Base-by-base conservation (phyloP, 495 filamentous ascomycete species). In the Annulohypoxylon stygium region DNA sequence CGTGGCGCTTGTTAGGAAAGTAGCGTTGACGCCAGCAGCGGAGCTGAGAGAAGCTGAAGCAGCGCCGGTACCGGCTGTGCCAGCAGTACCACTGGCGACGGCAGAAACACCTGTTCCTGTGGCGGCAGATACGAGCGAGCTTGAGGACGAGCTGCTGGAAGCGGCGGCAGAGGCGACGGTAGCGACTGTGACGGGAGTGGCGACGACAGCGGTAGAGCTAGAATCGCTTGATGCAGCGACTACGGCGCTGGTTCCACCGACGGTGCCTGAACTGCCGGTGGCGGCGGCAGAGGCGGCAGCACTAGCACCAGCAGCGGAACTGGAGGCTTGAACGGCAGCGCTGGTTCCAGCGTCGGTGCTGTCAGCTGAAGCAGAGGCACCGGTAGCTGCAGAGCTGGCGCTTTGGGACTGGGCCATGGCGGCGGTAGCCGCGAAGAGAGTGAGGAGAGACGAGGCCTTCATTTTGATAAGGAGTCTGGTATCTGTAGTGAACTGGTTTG, bases 341-440 rank as follows among this genome's bases (percentile, higher is more conserved):
- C 51, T 68, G 34, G 37, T 30, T 36, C 57, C 51, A 48, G 25
- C n/a, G 16, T 14, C 34, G 20, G 26, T 67, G 45, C 59, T 60
- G 12, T 26, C 57, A 30, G n/a, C 48, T 0, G 64, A 37, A 18
- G 65, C 53, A 41, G 39, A 34, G 12, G 65, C 57, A n/a, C 9
- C 37, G 2, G 58, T 54, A 36, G 37, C 57, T 9, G 34, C 18
- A 25, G 65, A 54, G 14, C 51, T 50, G 11, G 57, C 58, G 16
- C 45, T 61, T 20, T 59, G 41, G n/a, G 57, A 43, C 12, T 60
- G 72, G 39, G 73, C 69, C 26, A 70, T 61, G n/a, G 68, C 68
- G 43, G 75, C 64, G 43, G 75, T 74, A 55, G 65, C 77, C 58
- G 71, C 73, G 2, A 75, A 26, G 25, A 75, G 58, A 7, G 62